These are phyloP conservation scores for Phytopythium cucurbitacearum DNA, from an alignment of 352 stramenopile genomes.

Conservation along the genomic window DNA sequence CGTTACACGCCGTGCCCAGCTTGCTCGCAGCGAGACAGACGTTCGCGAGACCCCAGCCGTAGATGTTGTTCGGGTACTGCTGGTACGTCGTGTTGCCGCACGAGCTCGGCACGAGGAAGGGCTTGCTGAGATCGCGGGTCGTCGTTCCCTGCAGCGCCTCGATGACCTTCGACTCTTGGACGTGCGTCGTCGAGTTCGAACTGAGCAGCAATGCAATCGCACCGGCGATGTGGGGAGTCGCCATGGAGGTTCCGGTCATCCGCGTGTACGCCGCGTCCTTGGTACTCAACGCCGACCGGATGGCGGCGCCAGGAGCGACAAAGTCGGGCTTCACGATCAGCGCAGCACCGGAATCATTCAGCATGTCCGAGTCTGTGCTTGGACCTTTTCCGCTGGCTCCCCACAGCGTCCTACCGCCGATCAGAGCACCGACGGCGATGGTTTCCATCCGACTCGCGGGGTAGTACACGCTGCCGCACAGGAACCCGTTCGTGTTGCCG, in stretches of 20 bases:
- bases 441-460: constrained; percentile 46
- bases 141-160: constrained; percentile 31
- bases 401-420: constrained; percentile 56
- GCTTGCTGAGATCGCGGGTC: constrained; percentile 44
- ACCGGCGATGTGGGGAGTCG: constrained; percentile 62
- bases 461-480: constrained; percentile 68
- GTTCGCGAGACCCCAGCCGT: constrained; percentile 56
- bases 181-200: constrained; percentile 14
- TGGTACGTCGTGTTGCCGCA: constrained; percentile 65
- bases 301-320: constrained; percentile 60
- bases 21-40: constrained; percentile 39
- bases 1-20: constrained; percentile 12
- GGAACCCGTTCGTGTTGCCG: constrained; percentile 69
- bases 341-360: constrained; percentile 2
- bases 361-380: constrained; percentile 22
- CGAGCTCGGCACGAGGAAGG: constrained; percentile 58
- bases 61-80: constrained; percentile 76
- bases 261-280: constrained; percentile 52
- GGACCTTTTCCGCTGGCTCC: constrained; percentile 67
- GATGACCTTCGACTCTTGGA: constrained; percentile 18
- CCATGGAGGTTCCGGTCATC: constrained; percentile 75
- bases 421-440: constrained; percentile 56
- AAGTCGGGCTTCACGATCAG: constrained; percentile 67
- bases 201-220: constrained; percentile 56
- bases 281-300: constrained; percentile 59